Evolutionary conservation across 2,329 filamentous ascomycete species (phyloP).

Genomic region (Talaromyces atroroseus): DNA sequence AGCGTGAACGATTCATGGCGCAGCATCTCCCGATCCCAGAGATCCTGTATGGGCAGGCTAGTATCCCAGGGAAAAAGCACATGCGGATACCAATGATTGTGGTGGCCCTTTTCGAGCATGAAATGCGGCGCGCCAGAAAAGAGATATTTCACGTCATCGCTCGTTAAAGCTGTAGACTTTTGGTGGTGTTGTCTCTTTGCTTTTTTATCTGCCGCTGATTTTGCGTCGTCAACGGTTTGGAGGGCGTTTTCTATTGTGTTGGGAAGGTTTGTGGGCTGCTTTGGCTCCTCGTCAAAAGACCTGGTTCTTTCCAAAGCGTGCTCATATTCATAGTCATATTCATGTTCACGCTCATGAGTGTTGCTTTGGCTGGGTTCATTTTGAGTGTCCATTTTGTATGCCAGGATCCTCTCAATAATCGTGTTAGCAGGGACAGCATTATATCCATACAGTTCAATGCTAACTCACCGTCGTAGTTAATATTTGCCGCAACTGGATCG

Average conservation of each 20-base stretch:
- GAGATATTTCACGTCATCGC: constrained; percentile 35
- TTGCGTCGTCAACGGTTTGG: background rate
- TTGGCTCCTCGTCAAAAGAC: constrained; percentile 20
- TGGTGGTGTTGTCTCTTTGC: background rate
- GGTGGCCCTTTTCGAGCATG: constrained; percentile 38
- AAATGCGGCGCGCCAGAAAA: constrained; percentile 43
- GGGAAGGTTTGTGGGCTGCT: constrained; percentile 24
- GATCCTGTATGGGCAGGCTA: constrained; percentile 33
- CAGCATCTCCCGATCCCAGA: constrained; percentile 37
- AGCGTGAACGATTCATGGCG: constrained; percentile 38
- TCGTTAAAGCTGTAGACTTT: constrained; percentile 18
- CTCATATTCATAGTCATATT: background rate
- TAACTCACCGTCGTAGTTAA: no score
- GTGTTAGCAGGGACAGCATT: no score
- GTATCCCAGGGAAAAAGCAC: constrained; percentile 42
- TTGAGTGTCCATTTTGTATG: background rate
- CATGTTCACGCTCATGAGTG: background rate
- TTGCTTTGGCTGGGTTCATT: background rate
- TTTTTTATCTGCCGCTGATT: background rate
- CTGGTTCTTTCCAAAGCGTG: constrained; percentile 8
- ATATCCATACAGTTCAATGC: no score
- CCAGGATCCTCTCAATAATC: background rate
- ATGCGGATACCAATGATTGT: constrained; percentile 38
- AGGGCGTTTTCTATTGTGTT: constrained; percentile 23
- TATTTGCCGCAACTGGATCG: no score